A percentile compares a stretch with the other conserved stretches of the same genome.
Conservation (phyloP, 2,329 filamentous ascomycete species). For the Aspergillus ochraceus region DNA sequence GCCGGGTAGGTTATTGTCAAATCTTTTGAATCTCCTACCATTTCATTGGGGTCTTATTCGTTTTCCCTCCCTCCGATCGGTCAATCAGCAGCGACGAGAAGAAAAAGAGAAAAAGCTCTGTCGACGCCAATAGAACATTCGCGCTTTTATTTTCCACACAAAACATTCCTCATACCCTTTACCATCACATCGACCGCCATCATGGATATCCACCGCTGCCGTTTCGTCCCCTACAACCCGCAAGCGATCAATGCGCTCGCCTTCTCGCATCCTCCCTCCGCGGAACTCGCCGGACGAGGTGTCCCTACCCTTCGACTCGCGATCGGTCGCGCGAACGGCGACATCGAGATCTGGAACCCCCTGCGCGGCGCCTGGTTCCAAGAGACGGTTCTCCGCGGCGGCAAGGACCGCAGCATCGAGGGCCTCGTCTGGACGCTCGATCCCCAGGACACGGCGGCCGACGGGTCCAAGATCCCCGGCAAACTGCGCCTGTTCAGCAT, state of each 20-base stretch:
- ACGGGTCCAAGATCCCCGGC: slow-evolving; percentile 63
- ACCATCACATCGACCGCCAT: slow-evolving; percentile 6
- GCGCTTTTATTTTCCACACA: slow-evolving; percentile 1
- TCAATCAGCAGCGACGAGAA: neutral
- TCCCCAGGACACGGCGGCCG: slow-evolving; percentile 62
- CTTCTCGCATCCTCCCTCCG: slow-evolving; percentile 73
- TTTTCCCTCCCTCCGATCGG: neutral
- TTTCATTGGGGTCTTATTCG: neutral
- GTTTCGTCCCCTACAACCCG: slow-evolving; percentile 89
- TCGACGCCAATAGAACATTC: slow-evolving; percentile 8
- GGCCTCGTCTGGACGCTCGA: slow-evolving; percentile 90
- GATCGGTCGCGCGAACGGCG: slow-evolving; percentile 87
- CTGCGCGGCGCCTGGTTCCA: slow-evolving; percentile 80
- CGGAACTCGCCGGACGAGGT: slow-evolving; percentile 46
- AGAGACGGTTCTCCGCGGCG: slow-evolving; percentile 80
- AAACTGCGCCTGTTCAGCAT: slow-evolving; percentile 91
- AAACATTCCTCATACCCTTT: neutral
- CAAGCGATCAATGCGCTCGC: slow-evolving; percentile 92
- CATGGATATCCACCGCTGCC: slow-evolving; percentile 97
- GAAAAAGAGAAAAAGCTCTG: slow-evolving; percentile 1
- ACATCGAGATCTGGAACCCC: slow-evolving; percentile 98
- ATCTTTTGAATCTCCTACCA: neutral
- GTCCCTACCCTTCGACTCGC: slow-evolving; percentile 72
- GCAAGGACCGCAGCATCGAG: slow-evolving; percentile 83
- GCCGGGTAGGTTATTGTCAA: slow-evolving; percentile 14